Evolutionary conservation across 1,139 yeast genomes (phyloP), one percentile per base, ranked within the genome.

Genomic region (Yamadazyma spencermartinsiae): DNA sequence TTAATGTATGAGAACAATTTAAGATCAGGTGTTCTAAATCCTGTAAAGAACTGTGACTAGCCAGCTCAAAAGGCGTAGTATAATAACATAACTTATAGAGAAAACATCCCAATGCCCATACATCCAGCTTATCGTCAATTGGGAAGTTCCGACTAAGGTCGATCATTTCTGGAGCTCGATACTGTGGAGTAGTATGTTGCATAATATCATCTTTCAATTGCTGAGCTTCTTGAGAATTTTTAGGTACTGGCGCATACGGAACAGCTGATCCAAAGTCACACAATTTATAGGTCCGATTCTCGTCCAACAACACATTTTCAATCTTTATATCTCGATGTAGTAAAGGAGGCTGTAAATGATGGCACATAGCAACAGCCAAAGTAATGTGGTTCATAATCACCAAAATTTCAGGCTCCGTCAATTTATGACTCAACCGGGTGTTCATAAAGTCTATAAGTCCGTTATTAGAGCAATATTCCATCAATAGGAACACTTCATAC

Each of bases 381-480:
- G 92, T 80, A 26, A 89, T 75, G 56, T 92, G 96, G 49, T 74
- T 74, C 87, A 88, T 85, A 42, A 92, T 90, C 43, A 79, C 76
- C 43, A 92, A 63, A 33, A 94, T 82, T 61, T 94, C 98, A 4
- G 74, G 68, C 60, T 90, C 98, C 1, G 83, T 79, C 40, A 92
- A 74, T 58, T 89, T 84, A 43, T 88, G 81, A 35, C 86, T 79
- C 42, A 92, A 72, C 42, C 97, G 70, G n/a, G 92, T 76, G 63
- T 92, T 92, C 98, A 92, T 90, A 56, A 85, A 87, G 58, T 92
- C 98, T 35, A 92, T 83, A 44, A 92, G 70, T 0, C 97, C 96
- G 51, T 89, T 86, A 43, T 86, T 76, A 9, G 82, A 74, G 57
- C 98, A 92, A 56, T 83, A 82, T 59, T 92, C 98, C 98, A 92